A percentile compares a stretch with the other conserved stretches of the same genome.
Conservation (phyloP, 306 rosid species). For the Cucurbita ficifolia region DNA sequence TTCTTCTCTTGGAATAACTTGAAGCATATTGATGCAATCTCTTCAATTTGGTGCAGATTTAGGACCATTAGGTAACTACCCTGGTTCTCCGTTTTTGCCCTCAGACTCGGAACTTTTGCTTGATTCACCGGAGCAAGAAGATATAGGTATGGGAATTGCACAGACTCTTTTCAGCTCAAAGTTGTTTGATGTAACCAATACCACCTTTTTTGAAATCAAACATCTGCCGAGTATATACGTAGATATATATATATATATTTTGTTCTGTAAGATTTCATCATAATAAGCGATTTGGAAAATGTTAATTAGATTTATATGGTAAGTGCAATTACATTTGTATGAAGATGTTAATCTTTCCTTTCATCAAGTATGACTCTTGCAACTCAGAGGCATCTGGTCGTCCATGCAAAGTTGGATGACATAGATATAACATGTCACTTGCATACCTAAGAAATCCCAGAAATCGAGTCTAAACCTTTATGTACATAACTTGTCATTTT, state of each 20-base stretch:
- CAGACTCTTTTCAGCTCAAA: not conserved
- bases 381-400: not conserved
- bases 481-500: not conserved
- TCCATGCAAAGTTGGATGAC: not conserved
- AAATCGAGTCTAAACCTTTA: not conserved
- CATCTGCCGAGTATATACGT: not conserved
- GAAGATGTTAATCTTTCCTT: not conserved
- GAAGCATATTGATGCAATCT: not conserved
- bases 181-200: not conserved
- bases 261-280: not conserved
- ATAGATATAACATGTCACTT: not conserved
- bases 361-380: not conserved
- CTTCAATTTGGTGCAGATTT: conserved; percentile 48
- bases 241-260: not conserved
- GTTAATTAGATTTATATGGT: not conserved
- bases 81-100: conserved; percentile 87
- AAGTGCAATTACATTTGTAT: not conserved
- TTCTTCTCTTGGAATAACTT: not conserved
- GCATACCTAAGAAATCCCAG: not conserved
- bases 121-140: conserved; percentile 88
- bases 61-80: conserved; percentile 84
- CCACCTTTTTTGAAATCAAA: not conserved
- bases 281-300: not conserved
- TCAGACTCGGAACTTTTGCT: conserved; percentile 88
- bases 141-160: conserved; percentile 43